Evolutionary conservation across 2,329 filamentous ascomycete genomes (phyloP), one percentile per base, ranked within the genome.

Genomic region (Tolypocladium paradoxum): DNA sequence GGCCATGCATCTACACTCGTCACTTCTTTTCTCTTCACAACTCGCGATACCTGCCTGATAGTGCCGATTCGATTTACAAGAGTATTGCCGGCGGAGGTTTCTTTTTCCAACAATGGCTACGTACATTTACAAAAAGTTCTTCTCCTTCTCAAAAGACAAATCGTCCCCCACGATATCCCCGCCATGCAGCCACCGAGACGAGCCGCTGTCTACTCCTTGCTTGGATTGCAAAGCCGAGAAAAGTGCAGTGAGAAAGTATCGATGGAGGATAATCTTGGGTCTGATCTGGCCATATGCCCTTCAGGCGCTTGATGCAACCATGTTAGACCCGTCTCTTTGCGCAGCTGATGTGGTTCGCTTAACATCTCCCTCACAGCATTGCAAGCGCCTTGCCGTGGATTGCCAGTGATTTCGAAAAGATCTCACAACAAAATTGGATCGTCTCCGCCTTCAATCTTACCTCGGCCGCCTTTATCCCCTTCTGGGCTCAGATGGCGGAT

Each of bases 391-490:
- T 70, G 24, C 68, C 68, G 0, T 81, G 76, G 57, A 87, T 88
- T 48, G 83, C 83, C 3, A 72, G 76, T 0, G 79, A 87, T 61
- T 87, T 87, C 64, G 76, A 74, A 55, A 64, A 81, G 61, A 62
- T 81, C 5, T 73, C 77, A 20, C 77, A 84, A 59, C 72, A 85
- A 2, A 86, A 84, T 61, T 87, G 83, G 82, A 84, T 88, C 61
- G 78, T 87, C 20, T 83, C 84, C 0, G 74, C 82, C 7, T 88
- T 86, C 66, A 87, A 83, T 51, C 70, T 88, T 16, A 84, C 82
- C 0, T 80, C 81, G 0, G 83, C 84, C 1, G 78, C 83, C 1
- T 87, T 86, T 57, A 82, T 87, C 9, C 83, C 83, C 4, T 77
- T 79, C 51, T 86, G 82, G 68, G 81, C 79, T 1, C 83, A 86